Base-by-base conservation (phyloP, 345 rosid genomes). In the Lepidium didymum region DNA sequence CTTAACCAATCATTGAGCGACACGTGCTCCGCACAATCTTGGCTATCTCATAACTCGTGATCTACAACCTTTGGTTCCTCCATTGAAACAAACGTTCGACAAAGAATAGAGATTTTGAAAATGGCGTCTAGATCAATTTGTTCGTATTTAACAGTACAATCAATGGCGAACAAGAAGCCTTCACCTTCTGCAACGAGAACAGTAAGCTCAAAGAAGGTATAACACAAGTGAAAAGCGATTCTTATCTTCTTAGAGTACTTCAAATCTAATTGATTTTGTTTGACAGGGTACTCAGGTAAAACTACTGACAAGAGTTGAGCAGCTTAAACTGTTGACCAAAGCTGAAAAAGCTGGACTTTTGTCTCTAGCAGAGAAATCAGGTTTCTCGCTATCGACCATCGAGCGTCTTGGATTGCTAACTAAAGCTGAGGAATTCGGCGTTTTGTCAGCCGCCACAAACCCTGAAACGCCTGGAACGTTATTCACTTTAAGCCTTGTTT, bases 331-430 rank as follows among this genome's bases (percentile, higher is more conserved):
- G 15, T 78, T 93, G 21, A 85, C 85, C 53, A 90, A 90, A 79
- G 99, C 99, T 0, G 96, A 90, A 77, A 93, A 86, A 61, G 96
- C 96, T 0, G 97, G 99, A 5, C 69, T 93, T 14, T 84, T 93
- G 18, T 93, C 97, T 0, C 88, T 96, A 0, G 99, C 97, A 0
- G 99, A 90, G 82, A 90, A 90, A 53, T 77, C 79, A 10, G 97
- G 97, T n/a, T 67, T 93, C 27, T 93, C 97, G 3, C 80, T 90
- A 0, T 87, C 99, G 2, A 68, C 89, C 8, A 93, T 93, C 8
- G 97, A 93, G 91, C 90, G 88, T 77, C 83, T 90, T 44, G 99
- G 97, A 12, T 82, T 93, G 50, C 91, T 93, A 6, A 88, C 97
- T 11, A 93, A 90, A 78, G 99, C 99, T 0, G 96, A 90, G 78